A percentile compares a stretch with the other conserved stretches of the same genome.
phyloP scores from a whole-genome alignment of 352 stramenopile genomes.

The Blastocystis sp. region DNA sequence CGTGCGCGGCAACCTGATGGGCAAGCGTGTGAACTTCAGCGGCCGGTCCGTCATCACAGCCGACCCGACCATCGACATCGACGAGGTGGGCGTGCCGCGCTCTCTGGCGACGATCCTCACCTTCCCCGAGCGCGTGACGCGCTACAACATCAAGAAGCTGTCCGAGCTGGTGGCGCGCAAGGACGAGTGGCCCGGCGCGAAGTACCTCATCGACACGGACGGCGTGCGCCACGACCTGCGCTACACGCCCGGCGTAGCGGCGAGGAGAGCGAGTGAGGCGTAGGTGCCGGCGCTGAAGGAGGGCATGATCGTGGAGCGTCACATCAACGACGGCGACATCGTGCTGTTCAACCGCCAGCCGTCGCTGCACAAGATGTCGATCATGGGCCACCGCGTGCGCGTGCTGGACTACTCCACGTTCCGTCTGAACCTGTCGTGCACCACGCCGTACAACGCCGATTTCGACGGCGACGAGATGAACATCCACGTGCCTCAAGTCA shows the following conservation, averaged over 20 bases:
- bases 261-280: constrained; percentile 91
- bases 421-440: constrained; percentile 95
- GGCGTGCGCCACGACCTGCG: constrained; percentile 94
- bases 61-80: constrained; percentile 97
- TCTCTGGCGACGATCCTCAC: constrained; percentile 98
- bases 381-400: constrained; percentile 98
- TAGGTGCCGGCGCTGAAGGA: constrained; percentile 86
- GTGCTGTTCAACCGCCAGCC: constrained; percentile 99
- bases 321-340: constrained; percentile 96
- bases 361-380: constrained; percentile 99
- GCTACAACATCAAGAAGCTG: constrained; percentile 95
- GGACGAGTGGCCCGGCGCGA: constrained; percentile 92
- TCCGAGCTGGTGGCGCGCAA: constrained; percentile 91
- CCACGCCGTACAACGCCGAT: constrained; percentile 98
- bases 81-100: constrained; percentile 93
- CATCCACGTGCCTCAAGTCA: constrained; percentile 90
- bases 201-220: constrained; percentile 97
- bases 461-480: constrained; percentile 99
- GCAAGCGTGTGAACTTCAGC: constrained; percentile 99
- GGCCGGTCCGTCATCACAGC: constrained; percentile 98
- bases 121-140: constrained; percentile 96
- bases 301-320: constrained; percentile 97
- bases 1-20: constrained; percentile 99
- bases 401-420: constrained; percentile 99
- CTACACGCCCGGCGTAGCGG: constrained; percentile 81